Evolutionary conservation across 1,284 basidiomycete genomes (phyloP), one percentile per base, ranked within the genome.

Genomic region (Athelia sp.): DNA sequence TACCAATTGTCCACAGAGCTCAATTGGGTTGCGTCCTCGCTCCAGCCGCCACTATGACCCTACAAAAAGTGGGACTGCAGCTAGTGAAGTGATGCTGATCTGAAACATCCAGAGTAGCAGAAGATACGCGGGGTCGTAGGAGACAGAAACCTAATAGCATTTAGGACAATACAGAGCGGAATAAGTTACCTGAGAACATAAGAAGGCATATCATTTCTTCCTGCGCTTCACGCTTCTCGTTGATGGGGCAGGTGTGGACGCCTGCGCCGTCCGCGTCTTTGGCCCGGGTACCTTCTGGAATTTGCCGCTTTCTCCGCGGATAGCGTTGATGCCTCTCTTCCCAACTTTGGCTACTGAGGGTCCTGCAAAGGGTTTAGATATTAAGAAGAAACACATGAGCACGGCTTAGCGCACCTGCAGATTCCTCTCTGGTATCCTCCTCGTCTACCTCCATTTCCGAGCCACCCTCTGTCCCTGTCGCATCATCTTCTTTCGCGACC

Each of bases 381-480:
- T 44, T 21, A n/a, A 21, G 23, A n/a, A 9, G 15, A 8, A 51
- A 46, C 45, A 50, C 42, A 24, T 4, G 48, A 47, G 47, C 45
- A 40, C 22, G 19, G 24, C 42, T 48, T 50, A 17, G 67, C 73
- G 36, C 57, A 85, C 84, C 79, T 56, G 76, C 73, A 35, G 81
- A 81, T 26, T 70, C 66, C 52, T 79, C 79, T 17, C 68, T 72
- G 56, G 73, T 75, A 50, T 83, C 83, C 47, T 82, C 81, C 26
- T 84, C 85, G 22, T 87, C 86, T 38, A 79, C 79, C 14, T 52
- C 57, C 22, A 78, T 77, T 45, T 84, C 84, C 6, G 82, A 84
- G 9, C 82, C 86, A 2, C 62, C 81, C 55, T 89, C 87, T 1
- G 86, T 86, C 19, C 76, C 84, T 2, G 85, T 85, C 4, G 78